These are phyloP conservation scores for Pythium myriotylum DNA, from an alignment of 352 stramenopile genomes.

Conservation along the genomic window DNA sequence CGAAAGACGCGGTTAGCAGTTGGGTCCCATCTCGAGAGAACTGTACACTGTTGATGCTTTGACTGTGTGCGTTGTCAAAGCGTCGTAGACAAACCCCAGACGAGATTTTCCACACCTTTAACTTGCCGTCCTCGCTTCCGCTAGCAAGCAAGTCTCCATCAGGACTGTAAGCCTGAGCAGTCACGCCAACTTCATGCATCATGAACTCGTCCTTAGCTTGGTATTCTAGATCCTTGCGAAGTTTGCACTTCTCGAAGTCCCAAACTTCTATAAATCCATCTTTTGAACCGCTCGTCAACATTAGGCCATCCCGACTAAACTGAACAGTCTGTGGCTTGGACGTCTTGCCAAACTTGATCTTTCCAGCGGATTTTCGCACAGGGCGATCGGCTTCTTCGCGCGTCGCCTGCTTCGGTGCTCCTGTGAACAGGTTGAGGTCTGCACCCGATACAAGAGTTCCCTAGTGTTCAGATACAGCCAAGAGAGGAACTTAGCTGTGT, in stretches of 20 bases:
- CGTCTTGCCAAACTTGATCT: slow-evolving; percentile 91
- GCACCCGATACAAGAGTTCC: slow-evolving; percentile 57
- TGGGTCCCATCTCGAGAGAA: slow-evolving; percentile 92
- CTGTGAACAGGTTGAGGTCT: slow-evolving; percentile 86
- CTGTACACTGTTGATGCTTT: slow-evolving; percentile 83
- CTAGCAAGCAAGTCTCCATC: slow-evolving; percentile 90
- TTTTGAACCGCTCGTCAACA: slow-evolving; percentile 92
- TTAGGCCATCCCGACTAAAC: slow-evolving; percentile 89
- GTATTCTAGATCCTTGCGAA: slow-evolving; percentile 93
- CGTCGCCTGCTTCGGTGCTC: slow-evolving; percentile 49
- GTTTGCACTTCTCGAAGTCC: slow-evolving; percentile 89
- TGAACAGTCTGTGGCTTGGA: slow-evolving; percentile 79
- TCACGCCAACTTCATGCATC: slow-evolving; percentile 89
- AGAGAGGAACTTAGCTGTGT: no score
- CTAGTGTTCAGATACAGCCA: no score
- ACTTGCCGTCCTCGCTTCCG: slow-evolving; percentile 79
- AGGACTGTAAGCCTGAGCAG: slow-evolving; percentile 85
- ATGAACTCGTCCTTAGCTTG: slow-evolving; percentile 94
- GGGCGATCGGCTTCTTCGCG: slow-evolving; percentile 66
- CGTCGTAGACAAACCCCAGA: slow-evolving; percentile 90
- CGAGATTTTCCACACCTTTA: slow-evolving; percentile 94
- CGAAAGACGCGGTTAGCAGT: slow-evolving; percentile 88
- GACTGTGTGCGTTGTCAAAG: slow-evolving; percentile 83
- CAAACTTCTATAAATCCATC: slow-evolving; percentile 96
- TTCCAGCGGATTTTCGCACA: slow-evolving; percentile 63